phyloP scores from a whole-genome alignment of 2,329 filamentous ascomycete genomes.

The Aurifilum marmelostoma region DNA sequence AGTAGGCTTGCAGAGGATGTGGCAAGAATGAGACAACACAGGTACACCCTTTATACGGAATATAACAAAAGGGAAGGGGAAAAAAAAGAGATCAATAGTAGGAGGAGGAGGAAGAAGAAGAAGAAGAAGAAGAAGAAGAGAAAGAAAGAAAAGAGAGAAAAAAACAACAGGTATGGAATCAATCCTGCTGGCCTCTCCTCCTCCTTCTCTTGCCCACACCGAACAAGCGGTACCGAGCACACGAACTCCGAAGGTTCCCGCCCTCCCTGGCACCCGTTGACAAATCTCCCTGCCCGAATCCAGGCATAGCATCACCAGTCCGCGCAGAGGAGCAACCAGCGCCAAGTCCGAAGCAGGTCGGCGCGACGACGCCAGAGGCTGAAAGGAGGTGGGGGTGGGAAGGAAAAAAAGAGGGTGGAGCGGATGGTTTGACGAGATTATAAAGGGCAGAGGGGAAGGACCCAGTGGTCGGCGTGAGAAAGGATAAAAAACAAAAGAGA shows the following conservation, averaged over 20 bases:
- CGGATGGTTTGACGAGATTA: background rate
- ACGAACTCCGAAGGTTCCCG: background rate
- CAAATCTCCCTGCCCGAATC: constrained; percentile 28
- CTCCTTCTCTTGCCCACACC: background rate
- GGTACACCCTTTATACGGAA: no score
- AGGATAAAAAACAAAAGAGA: background rate
- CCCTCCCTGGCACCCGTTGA: constrained; percentile 19
- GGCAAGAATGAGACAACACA: background rate
- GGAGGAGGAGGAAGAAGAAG: no score
- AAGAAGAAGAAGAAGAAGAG: background rate
- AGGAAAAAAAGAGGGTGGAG: background rate
- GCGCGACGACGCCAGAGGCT: background rate
- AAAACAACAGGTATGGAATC: no score
- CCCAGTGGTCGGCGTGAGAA: constrained; percentile 3
- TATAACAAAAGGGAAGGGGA: no score
- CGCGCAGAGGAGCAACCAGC: constrained; percentile 13
- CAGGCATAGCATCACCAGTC: constrained; percentile 19
- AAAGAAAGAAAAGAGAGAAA: background rate
- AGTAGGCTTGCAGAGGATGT: background rate
- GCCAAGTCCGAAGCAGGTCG: constrained; percentile 10
- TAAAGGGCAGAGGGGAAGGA: constrained; percentile 15
- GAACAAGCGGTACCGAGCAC: background rate
- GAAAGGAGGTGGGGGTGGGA: constrained; percentile 1
- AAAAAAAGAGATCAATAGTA: no score
- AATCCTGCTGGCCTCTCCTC: background rate